These are phyloP conservation scores for Asclepias syriaca DNA, from an alignment of 257 asterid genomes.

Conservation along the genomic window DNA sequence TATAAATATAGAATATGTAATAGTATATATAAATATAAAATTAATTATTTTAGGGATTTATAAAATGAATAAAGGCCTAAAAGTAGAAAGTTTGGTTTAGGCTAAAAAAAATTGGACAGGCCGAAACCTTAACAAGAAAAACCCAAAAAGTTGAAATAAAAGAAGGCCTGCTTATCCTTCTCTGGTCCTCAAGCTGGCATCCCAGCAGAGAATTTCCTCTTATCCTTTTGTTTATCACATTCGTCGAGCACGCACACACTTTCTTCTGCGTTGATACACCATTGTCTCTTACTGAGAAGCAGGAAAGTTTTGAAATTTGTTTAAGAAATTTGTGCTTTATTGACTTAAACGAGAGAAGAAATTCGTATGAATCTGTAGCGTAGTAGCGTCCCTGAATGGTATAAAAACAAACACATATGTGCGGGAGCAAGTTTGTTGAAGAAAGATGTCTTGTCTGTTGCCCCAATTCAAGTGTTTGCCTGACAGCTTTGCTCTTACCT, in stretches of 20 bases:
- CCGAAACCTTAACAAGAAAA: background rate
- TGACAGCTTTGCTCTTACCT: slow-evolving; percentile 60
- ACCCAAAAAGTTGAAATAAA: background rate
- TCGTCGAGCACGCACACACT: slow-evolving; percentile 27
- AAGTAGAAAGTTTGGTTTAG: too few species aligned
- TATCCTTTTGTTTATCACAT: slow-evolving; percentile 60
- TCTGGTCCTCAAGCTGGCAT: slow-evolving; percentile 43
- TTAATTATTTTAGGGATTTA: too few species aligned
- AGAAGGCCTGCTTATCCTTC: slow-evolving; percentile 23
- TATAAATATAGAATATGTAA: too few species aligned
- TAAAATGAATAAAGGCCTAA: too few species aligned
- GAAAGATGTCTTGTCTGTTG: slow-evolving; percentile 81
- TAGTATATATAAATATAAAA: too few species aligned
- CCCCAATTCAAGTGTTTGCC: slow-evolving; percentile 93
- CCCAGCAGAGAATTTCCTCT: slow-evolving; percentile 26
- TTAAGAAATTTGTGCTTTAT: background rate
- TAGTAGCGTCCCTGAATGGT: background rate
- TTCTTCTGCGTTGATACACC: background rate
- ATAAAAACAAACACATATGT: slow-evolving; percentile 6
- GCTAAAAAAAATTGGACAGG: background rate
- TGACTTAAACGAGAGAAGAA: background rate
- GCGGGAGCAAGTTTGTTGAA: slow-evolving; percentile 23
- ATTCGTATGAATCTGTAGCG: background rate
- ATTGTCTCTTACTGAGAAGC: background rate
- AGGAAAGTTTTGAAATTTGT: background rate